Evolutionary conservation across 305 asterid species (phyloP).

Genomic region (Rubia tinctorum): DNA sequence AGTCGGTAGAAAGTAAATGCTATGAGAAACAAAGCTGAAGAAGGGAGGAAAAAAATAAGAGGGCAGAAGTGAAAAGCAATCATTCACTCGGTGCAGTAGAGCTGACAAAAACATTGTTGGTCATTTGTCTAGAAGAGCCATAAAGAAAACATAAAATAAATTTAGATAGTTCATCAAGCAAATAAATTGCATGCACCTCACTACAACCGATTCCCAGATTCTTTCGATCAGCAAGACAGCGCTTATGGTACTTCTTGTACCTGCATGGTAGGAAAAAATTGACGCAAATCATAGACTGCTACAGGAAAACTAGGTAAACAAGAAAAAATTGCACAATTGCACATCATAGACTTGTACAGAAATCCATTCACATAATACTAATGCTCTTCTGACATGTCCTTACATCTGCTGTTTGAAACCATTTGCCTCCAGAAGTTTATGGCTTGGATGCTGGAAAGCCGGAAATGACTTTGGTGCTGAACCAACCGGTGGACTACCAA

Average conservation of each 20-base stretch:
- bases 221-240: conserved; percentile 51
- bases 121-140: not conserved
- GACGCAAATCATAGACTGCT: not conserved
- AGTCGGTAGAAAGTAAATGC: not conserved
- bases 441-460: conserved; percentile 83
- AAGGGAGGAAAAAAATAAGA: not conserved
- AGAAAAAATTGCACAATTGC: not conserved
- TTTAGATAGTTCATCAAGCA: not conserved
- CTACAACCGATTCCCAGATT: conserved; percentile 55
- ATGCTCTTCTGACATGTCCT: conserved; percentile 18
- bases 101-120: not conserved
- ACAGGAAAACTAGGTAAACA: not conserved
- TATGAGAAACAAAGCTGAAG: not conserved
- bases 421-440: conserved; percentile 81
- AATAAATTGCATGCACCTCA: conserved; percentile 31
- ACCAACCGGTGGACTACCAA: conserved; percentile 79
- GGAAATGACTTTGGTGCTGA: conserved; percentile 82
- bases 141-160: not conserved
- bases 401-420: conserved; percentile 90
- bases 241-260: conserved; percentile 67
- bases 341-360: not conserved
- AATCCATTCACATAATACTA: not conserved
- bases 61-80: not conserved
- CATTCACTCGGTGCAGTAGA: not conserved
- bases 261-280: conserved; percentile 27